Evolutionary conservation across 208 protist species (phyloP), one percentile per base, ranked within the genome.

Genomic region (Trypanosoma theileri): DNA sequence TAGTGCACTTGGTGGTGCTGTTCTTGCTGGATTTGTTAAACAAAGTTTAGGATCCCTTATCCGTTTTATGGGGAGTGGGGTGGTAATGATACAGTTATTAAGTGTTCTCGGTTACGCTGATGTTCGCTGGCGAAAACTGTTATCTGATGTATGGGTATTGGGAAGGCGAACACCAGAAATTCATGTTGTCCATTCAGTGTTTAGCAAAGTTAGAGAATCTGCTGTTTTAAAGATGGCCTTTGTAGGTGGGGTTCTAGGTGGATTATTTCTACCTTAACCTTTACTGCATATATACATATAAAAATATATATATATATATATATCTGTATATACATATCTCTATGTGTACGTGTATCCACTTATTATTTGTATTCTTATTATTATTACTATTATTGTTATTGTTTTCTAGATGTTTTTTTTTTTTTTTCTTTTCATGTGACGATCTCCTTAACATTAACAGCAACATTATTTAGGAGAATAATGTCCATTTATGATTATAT

Each of bases 61-160:
- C 35, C 76, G 59, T 55, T 19, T 52, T 64, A 17, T 69, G 9
- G 63, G 50, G 14, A 69, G 58, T 66, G 71, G 72, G 2, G 21
- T 82, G 22, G 19, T 70, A 3, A 7, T 84, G 22, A 79, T 73
- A 45, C 80, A 91, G 72, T 40, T 80, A 12, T 73, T 93, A 26
- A 70, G 71, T 65, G 69, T 75, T 12, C 44, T 76, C 16, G 88
- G 88, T 12, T 93, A 93, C 75, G 88, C 79, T 3, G 73, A 73
- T 7, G 73, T 93, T 21, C 48, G 58, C 0, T 93, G 88, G 88
- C 28, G 75, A 3, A 74, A 59, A n/a, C 41, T 93, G 11, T 0
- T 85, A 13, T 42, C 50, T 2, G 83, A 90, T 71, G 24, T 73
- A n/a, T 68, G 62, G 19, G 35, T 58, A 21, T 21, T 81, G 13